A percentile compares a stretch with the other conserved stretches of the same genome.
These are phyloP conservation scores for Pseudoneurospora amorphoporcata DNA, from an alignment of 495 filamentous ascomycete genomes.

Conservation along the genomic window DNA sequence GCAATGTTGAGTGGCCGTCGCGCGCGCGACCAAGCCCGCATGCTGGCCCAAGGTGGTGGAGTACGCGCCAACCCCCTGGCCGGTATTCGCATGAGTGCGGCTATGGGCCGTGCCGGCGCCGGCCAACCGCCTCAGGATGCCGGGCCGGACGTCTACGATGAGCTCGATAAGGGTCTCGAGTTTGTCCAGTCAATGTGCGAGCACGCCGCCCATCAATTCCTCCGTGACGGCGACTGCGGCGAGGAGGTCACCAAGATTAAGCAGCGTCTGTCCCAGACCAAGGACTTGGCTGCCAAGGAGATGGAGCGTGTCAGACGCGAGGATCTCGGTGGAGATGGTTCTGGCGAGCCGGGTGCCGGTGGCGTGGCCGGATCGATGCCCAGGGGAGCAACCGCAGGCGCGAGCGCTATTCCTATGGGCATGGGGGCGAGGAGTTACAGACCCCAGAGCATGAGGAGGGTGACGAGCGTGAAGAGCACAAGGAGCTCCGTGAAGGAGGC, in stretches of 20 bases:
- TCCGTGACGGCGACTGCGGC: slow-evolving; percentile 71
- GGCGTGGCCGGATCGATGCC: slow-evolving; percentile 14
- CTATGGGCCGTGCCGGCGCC: background rate
- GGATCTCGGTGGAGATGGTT: slow-evolving; percentile 15
- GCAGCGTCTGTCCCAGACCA: slow-evolving; percentile 44
- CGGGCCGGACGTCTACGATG: slow-evolving; percentile 51
- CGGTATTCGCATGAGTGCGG: background rate
- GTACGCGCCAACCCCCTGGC: slow-evolving; percentile 1
- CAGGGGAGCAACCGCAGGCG: background rate
- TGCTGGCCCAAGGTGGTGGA: background rate
- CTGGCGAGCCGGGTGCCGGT: slow-evolving; percentile 14
- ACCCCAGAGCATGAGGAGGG: slow-evolving; percentile 23
- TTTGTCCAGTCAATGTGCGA: slow-evolving; percentile 72
- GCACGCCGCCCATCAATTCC: slow-evolving; percentile 74
- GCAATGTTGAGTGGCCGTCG: background rate
- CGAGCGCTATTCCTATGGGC: background rate
- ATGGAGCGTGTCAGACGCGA: slow-evolving; percentile 42
- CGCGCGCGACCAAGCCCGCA: background rate
- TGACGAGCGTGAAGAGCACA: background rate
- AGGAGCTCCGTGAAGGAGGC: slow-evolving; percentile 5
- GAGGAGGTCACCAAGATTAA: slow-evolving; percentile 62
- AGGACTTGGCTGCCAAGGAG: slow-evolving; percentile 47
- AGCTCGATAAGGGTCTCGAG: slow-evolving; percentile 66
- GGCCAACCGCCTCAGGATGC: background rate
- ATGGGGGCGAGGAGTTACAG: background rate